These are phyloP conservation scores for Arabidopsis suecica DNA, from an alignment of 345 rosid genomes.

Conservation along the genomic window DNA sequence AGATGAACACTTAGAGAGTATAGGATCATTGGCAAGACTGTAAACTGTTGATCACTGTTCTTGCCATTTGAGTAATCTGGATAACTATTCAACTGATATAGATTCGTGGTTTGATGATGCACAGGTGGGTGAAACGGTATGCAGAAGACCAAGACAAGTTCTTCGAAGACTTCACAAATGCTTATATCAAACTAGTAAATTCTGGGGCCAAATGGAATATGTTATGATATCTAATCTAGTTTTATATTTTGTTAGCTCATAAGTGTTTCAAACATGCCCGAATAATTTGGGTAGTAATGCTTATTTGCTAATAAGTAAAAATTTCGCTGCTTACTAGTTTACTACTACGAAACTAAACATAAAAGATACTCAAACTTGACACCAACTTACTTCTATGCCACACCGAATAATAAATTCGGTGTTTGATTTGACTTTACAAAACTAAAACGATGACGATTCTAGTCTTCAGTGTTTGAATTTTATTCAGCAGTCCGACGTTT, in stretches of 20 bases:
- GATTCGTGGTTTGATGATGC: slow-evolving; percentile 10
- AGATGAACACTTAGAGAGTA: slow-evolving; percentile 18
- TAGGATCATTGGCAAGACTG: slow-evolving; percentile 15
- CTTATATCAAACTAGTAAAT: slow-evolving; percentile 78
- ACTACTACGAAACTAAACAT: not conserved
- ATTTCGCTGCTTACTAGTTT: not conserved
- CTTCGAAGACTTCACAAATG: slow-evolving; percentile 78
- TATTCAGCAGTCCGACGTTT: too few species aligned
- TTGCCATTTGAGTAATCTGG: not conserved
- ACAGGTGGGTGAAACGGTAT: slow-evolving; percentile 80
- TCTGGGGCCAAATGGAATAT: slow-evolving; percentile 78
- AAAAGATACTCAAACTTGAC: not conserved
- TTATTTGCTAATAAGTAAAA: not conserved
- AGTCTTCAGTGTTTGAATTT: not conserved
- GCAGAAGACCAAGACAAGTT: slow-evolving; percentile 68
- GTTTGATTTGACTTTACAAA: not conserved
- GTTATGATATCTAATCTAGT: slow-evolving; percentile 41
- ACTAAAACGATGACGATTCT: not conserved
- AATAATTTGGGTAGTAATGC: not conserved
- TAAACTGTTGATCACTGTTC: not conserved
- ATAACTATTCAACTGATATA: slow-evolving; percentile 27
- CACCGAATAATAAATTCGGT: not conserved
- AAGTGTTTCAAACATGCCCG: slow-evolving; percentile 18
- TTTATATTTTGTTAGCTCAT: not conserved
- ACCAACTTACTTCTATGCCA: not conserved